These are phyloP conservation scores for Eucalyptus microcorys DNA, from an alignment of 345 rosid genomes.

Conservation along the genomic window DNA sequence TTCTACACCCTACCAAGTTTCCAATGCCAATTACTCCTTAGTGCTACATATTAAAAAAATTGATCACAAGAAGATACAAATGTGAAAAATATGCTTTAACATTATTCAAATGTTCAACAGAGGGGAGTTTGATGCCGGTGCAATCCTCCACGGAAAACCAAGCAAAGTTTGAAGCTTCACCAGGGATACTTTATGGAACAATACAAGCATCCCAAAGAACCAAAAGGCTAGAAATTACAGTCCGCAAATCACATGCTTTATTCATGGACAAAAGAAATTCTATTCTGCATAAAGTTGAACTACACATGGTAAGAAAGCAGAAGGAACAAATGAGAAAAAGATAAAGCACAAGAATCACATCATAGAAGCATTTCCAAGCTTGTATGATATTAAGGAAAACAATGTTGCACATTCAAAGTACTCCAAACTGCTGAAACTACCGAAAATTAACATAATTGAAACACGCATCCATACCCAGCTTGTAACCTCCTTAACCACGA, in stretches of 20 bases:
- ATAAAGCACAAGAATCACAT: background rate
- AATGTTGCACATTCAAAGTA: background rate
- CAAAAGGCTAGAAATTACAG: background rate
- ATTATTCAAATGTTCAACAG: background rate
- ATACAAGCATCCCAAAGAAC: background rate
- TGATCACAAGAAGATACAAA: background rate
- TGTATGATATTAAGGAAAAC: background rate
- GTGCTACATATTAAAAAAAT: background rate
- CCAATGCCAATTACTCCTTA: background rate
- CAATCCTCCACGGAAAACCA: background rate
- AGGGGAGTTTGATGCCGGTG: background rate
- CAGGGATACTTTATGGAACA: background rate
- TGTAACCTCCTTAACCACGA: constrained; percentile 88
- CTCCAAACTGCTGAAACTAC: background rate
- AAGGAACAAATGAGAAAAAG: background rate
- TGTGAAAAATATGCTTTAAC: background rate
- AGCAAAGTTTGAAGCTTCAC: background rate
- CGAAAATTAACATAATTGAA: background rate
- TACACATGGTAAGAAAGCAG: background rate
- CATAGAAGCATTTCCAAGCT: background rate
- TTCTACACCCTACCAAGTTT: background rate
- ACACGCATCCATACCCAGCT: constrained; percentile 57
- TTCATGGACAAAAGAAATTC: background rate
- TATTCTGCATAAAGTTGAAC: background rate
- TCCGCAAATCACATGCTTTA: background rate